A percentile compares a stretch with the other conserved stretches of the same genome.
Conservation (phyloP, 2,329 filamentous ascomycete species). For the Exserohilum turcica region DNA sequence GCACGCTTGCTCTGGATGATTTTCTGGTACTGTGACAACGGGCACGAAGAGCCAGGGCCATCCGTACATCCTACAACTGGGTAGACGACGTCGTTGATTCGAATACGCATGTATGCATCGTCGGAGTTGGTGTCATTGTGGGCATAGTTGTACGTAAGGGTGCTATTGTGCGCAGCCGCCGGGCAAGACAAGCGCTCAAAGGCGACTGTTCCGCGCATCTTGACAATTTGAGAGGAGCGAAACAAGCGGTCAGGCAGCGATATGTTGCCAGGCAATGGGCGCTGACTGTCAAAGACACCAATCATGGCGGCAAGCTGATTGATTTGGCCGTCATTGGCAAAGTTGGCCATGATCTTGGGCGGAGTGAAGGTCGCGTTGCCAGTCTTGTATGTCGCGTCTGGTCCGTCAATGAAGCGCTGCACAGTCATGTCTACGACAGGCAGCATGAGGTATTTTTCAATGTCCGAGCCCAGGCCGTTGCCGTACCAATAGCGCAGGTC, state of each 20-base stretch:
- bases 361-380: conserved; percentile 57
- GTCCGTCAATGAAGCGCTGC: conserved; percentile 58
- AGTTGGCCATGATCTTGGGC: conserved; percentile 64
- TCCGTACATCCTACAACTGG: conserved; percentile 60
- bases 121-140: conserved; percentile 20
- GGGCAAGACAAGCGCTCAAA: conserved; percentile 66
- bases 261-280: conserved; percentile 54
- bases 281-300: conserved; percentile 65
- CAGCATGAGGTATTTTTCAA: conserved; percentile 64
- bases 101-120: conserved; percentile 19
- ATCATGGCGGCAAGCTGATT: conserved; percentile 64
- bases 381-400: conserved; percentile 55
- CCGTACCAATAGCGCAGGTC: conserved; percentile 73
- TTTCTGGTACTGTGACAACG: conserved; percentile 36
- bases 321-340: conserved; percentile 70
- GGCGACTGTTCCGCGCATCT: conserved; percentile 69
- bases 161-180: conserved; percentile 9
- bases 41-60: conserved; percentile 55
- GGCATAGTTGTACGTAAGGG: neutral
- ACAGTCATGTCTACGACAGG: conserved; percentile 63
- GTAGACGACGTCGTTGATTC: conserved; percentile 51
- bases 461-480: conserved; percentile 61
- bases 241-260: conserved; percentile 59
- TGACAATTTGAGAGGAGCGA: conserved; percentile 61
- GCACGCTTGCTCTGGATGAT: conserved; percentile 53